Percentiles rank a stretch among this genome's conserved stretches.
Conservation (phyloP, 768 basidiomycete genomes). For the Tulasnella sp. region DNA sequence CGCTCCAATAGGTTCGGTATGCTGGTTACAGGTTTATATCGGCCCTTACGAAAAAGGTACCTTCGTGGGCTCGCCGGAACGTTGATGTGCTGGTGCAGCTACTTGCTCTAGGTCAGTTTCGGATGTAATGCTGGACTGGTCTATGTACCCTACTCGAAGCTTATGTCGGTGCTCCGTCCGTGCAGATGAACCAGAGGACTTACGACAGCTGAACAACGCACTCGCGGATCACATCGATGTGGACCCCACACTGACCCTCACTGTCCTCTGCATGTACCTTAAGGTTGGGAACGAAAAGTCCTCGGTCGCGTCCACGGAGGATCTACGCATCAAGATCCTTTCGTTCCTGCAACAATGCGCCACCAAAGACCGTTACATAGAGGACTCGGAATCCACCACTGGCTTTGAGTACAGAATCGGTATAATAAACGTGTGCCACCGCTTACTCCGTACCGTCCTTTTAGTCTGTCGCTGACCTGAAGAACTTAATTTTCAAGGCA, state of each 20-base stretch:
- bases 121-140: not conserved
- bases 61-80: conserved; percentile 10
- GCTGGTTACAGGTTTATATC: conserved; percentile 4
- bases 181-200: conserved; percentile 1
- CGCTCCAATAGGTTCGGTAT: conserved; percentile 11
- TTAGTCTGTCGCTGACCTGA: not conserved
- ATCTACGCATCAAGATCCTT: not conserved
- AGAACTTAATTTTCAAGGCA: too few relatives aligned
- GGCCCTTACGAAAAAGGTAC: not conserved
- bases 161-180: not conserved
- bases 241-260: conserved; percentile 4
- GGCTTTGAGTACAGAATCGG: not conserved
- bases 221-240: conserved; percentile 1
- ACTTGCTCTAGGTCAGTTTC: not conserved
- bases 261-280: conserved; percentile 2
- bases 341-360: not conserved
- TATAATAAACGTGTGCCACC: not conserved
- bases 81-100: conserved; percentile 12
- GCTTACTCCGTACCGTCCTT: not conserved
- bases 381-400: not conserved
- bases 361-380: not conserved
- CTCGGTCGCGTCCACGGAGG: not conserved
- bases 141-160: not conserved
- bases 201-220: not conserved
- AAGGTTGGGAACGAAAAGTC: not conserved